A percentile compares a stretch with the other conserved stretches of the same genome.
Conservation (phyloP, 2,329 filamentous ascomycete genomes). For the Paraphaeosphaeria minitans region DNA sequence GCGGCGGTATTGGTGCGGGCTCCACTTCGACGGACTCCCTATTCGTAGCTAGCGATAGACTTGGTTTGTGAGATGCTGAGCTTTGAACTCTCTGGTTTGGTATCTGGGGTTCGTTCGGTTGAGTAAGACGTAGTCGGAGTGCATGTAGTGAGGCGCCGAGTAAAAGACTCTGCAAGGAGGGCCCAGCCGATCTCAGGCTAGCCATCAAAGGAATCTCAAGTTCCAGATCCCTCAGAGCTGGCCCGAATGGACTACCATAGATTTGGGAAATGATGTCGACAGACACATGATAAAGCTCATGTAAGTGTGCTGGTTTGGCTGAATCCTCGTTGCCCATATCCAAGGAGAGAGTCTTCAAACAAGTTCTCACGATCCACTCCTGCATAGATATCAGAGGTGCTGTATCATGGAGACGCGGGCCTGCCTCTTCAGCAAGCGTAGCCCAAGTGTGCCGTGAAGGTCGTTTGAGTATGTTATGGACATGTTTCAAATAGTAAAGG, state of each 20-base stretch:
- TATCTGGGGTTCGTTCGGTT: slow-evolving; percentile 24
- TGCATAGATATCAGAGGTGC: slow-evolving; percentile 61
- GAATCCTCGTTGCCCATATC: slow-evolving; percentile 41
- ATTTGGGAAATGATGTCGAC: slow-evolving; percentile 70
- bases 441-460: slow-evolving; percentile 73
- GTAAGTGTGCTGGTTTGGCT: slow-evolving; percentile 53
- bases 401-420: slow-evolving; percentile 55
- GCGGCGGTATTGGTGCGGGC: slow-evolving; percentile 54
- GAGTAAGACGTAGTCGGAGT: slow-evolving; percentile 64
- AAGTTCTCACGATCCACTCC: slow-evolving; percentile 69
- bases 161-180: slow-evolving; percentile 75
- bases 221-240: slow-evolving; percentile 64
- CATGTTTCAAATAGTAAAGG: slow-evolving; percentile 75
- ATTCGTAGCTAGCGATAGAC: slow-evolving; percentile 36
- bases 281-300: slow-evolving; percentile 72
- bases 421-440: slow-evolving; percentile 67
- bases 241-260: slow-evolving; percentile 66
- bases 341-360: slow-evolving; percentile 65
- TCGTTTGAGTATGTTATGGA: slow-evolving; percentile 74
- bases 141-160: slow-evolving; percentile 78
- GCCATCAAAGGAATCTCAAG: slow-evolving; percentile 74
- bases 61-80: slow-evolving; percentile 33
- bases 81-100: slow-evolving; percentile 27
- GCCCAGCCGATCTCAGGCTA: slow-evolving; percentile 62
- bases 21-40: slow-evolving; percentile 39